Conservation (phyloP, 192 early-diverging fungal genomes). For the Podila minutissima region DNA sequence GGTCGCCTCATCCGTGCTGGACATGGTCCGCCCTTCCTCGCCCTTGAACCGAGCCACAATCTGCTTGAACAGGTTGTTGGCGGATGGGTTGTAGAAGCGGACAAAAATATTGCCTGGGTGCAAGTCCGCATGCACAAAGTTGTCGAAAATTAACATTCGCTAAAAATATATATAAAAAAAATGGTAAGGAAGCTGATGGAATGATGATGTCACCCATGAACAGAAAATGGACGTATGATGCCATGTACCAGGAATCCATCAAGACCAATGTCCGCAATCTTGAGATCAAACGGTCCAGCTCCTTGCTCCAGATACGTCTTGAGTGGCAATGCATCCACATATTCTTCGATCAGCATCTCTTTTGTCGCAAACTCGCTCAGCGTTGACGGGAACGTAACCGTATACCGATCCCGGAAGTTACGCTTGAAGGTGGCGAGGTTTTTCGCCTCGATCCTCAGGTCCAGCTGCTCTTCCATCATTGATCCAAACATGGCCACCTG, state of each 20-base stretch:
- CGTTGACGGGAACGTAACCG: constrained; percentile 76
- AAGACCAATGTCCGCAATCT: constrained; percentile 81
- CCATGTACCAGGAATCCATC: constrained; percentile 37
- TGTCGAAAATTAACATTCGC: constrained; percentile 94
- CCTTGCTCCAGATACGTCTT: constrained; percentile 74
- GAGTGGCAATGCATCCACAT: constrained; percentile 80
- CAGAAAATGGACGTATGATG: background rate
- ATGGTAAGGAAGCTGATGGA: background rate
- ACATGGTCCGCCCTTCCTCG: constrained; percentile 40
- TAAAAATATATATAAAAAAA: constrained; percentile 59
- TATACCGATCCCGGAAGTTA: constrained; percentile 62
- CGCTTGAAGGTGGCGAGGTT: constrained; percentile 73
- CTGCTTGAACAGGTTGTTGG: constrained; percentile 61
- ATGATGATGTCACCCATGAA: background rate
- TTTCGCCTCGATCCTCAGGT: constrained; percentile 81
- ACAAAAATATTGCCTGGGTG: constrained; percentile 96
- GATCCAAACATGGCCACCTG: constrained; percentile 88
- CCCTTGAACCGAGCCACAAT: constrained; percentile 32
- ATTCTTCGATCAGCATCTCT: constrained; percentile 88
- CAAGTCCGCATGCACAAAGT: constrained; percentile 94
- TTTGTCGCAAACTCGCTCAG: constrained; percentile 61
- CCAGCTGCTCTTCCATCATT: constrained; percentile 94
- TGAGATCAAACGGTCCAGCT: constrained; percentile 75
- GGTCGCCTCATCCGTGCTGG: constrained; percentile 48
- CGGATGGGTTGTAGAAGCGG: constrained; percentile 74